A percentile compares a stretch with the other conserved stretches of the same genome.
phyloP scores from a whole-genome alignment of 2,329 filamentous ascomycete species.

The Phyllosticta citriasiana region DNA sequence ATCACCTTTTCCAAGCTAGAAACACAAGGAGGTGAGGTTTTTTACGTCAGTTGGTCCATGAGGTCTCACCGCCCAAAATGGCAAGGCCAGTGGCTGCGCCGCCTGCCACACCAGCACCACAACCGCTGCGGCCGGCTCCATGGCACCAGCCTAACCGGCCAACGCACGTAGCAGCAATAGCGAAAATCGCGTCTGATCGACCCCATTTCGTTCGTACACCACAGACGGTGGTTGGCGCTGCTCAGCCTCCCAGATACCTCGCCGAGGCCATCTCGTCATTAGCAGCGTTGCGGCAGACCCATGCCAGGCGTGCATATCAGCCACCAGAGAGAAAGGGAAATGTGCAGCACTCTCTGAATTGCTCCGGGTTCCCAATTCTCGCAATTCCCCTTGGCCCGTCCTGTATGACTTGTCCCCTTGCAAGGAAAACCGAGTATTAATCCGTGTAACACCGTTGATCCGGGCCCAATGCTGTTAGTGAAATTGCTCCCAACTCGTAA shows the following conservation, averaged over 20 bases:
- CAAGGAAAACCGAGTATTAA: slow-evolving; percentile 6
- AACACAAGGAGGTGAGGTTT: not conserved
- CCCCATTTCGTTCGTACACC: not conserved
- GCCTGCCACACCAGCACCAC: not conserved
- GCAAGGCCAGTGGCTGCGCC: not conserved
- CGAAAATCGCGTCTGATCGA: not conserved
- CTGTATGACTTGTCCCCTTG: not conserved
- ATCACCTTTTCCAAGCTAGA: not conserved
- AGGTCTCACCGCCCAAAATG: not conserved
- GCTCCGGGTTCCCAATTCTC: slow-evolving; percentile 1
- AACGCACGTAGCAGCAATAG: not conserved
- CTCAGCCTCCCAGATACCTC: not conserved
- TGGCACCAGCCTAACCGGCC: not conserved
- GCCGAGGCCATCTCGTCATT: too few relatives aligned
- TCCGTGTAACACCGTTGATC: slow-evolving; percentile 10
- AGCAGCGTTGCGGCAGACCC: not conserved
- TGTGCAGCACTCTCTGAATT: not conserved
- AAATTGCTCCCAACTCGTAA: not conserved
- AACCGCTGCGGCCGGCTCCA: not conserved
- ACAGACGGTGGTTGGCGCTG: not conserved
- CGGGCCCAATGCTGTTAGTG: slow-evolving; percentile 9
- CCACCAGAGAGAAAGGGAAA: not conserved
- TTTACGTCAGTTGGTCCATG: not conserved
- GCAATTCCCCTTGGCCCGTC: not conserved
- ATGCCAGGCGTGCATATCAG: not conserved